These are phyloP conservation scores for Talaromyces islandicus DNA, from an alignment of 2,329 filamentous ascomycete species.

Conservation along the genomic window DNA sequence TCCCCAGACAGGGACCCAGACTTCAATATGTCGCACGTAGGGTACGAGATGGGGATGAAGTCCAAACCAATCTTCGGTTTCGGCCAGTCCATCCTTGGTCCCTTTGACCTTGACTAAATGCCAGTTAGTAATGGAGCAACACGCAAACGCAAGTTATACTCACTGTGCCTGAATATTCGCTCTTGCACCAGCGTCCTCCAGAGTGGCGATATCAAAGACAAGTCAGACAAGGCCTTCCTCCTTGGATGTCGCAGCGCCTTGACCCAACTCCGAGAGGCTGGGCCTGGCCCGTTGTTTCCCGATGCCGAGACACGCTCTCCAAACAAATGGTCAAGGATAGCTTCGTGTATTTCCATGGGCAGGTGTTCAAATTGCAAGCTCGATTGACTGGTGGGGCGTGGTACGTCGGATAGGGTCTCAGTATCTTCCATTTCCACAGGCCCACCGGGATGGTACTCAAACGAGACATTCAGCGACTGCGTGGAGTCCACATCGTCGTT, in stretches of 20 bases:
- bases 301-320: slow-evolving; percentile 60
- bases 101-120: slow-evolving; percentile 62
- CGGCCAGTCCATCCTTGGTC: slow-evolving; percentile 56
- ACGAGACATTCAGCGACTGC: slow-evolving; percentile 15
- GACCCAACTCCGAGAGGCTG: slow-evolving; percentile 53
- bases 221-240: slow-evolving; percentile 59
- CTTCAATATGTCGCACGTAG: slow-evolving; percentile 67
- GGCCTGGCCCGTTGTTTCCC: slow-evolving; percentile 50
- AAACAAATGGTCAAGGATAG: slow-evolving; percentile 65
- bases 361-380: slow-evolving; percentile 37
- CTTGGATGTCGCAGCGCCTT: slow-evolving; percentile 62
- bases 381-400: slow-evolving; percentile 11
- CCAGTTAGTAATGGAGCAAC: neutral
- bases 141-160: slow-evolving; percentile 13
- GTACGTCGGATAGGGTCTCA: slow-evolving; percentile 12
- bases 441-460: slow-evolving; percentile 16
- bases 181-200: slow-evolving; percentile 66
- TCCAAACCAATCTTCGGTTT: slow-evolving; percentile 57
- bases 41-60: slow-evolving; percentile 52
- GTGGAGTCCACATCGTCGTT: slow-evolving; percentile 14
- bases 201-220: slow-evolving; percentile 53
- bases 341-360: slow-evolving; percentile 66
- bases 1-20: slow-evolving; percentile 70
- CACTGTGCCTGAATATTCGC: slow-evolving; percentile 63
- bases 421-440: slow-evolving; percentile 23